A percentile compares a stretch with the other conserved stretches of the same genome.
These are phyloP conservation scores for Aspergillus proliferans DNA, from an alignment of 2,329 filamentous ascomycete species.

Conservation along the genomic window DNA sequence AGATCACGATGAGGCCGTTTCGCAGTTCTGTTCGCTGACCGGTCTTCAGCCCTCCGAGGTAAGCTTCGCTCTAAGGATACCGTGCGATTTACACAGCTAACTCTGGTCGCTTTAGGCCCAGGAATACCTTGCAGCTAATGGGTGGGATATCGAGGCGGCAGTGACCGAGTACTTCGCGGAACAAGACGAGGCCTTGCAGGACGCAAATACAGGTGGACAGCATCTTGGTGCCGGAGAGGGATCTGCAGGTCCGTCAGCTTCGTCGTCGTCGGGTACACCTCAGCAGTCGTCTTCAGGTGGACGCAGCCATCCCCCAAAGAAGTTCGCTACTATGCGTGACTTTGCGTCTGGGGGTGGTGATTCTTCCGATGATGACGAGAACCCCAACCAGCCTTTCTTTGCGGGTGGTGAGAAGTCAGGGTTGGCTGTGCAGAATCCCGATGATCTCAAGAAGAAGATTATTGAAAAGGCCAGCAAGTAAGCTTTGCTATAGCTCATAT, in stretches of 20 bases:
- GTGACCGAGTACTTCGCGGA: slow-evolving; percentile 56
- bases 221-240: slow-evolving; percentile 18
- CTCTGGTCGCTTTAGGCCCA: slow-evolving; percentile 48
- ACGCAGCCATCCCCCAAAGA: slow-evolving; percentile 34
- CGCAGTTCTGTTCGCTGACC: slow-evolving; percentile 54
- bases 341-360: slow-evolving; percentile 34
- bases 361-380: slow-evolving; percentile 47
- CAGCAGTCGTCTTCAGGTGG: slow-evolving; percentile 24
- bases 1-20: slow-evolving; percentile 39
- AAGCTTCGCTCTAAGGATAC: slow-evolving; percentile 9
- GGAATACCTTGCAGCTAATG: slow-evolving; percentile 58
- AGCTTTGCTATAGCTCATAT: background rate
- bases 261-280: slow-evolving; percentile 25
- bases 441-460: slow-evolving; percentile 48
- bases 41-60: slow-evolving; percentile 46
- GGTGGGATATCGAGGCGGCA: slow-evolving; percentile 62
- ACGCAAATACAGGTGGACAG: slow-evolving; percentile 21
- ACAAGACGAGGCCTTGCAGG: slow-evolving; percentile 35
- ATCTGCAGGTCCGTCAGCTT: slow-evolving; percentile 12
- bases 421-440: slow-evolving; percentile 61
- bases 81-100: background rate
- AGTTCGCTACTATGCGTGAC: slow-evolving; percentile 45
- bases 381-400: slow-evolving; percentile 54
- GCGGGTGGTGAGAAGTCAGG: slow-evolving; percentile 63
- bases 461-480: slow-evolving; percentile 41